Evolutionary conservation across 345 rosid species (phyloP), one percentile per base, ranked within the genome.

Genomic region (Lenwebbia sp.): DNA sequence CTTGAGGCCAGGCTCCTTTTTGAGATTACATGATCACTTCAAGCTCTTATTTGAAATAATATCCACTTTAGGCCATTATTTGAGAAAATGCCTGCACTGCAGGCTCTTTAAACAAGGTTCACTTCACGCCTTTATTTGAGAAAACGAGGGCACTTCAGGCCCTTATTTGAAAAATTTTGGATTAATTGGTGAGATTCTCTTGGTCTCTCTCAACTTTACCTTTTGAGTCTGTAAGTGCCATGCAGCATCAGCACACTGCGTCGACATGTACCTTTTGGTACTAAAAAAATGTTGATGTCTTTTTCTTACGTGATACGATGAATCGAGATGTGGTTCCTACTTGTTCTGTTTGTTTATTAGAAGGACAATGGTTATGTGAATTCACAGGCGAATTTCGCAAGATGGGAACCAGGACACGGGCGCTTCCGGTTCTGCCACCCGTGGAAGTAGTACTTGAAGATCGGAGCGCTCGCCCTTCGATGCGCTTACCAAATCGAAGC

Each of bases 371-470:
- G 53, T 14, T 50, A 28, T 26, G 28, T 83, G 54, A 21, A 81
- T 84, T 47, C 86, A 50, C 88, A 95, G 99, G 98, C 94, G 53
- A 94, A 95, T 89, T 93, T 93, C 84, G 97, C 99, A 5, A 92
- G 93, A 87, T 96, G 98, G 99, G 98, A 96, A 84, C 98, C 98
- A 12, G 87, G 91, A 2, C 98, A 93, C 83, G 98, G 99, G 1
- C 89, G 87, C n/a, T 95, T 96, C 90, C 81, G 86, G 74, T 88
- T 93, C 85, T 86, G 94, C 12, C 97, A 95, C 87, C 98, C 99
- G 2, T 96, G 98, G 98, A 89, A 93, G 87, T 91, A 90, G 21
- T 96, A 95, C 88, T 86, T 94, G 84, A 91, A 92, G 89, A 86
- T 95, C 53, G 98, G 93, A 65, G 90, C 91, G 50, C 88, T 93